Evolutionary conservation across 2,329 filamentous ascomycete genomes (phyloP).

Genomic region (Ascochyta rabiei): DNA sequence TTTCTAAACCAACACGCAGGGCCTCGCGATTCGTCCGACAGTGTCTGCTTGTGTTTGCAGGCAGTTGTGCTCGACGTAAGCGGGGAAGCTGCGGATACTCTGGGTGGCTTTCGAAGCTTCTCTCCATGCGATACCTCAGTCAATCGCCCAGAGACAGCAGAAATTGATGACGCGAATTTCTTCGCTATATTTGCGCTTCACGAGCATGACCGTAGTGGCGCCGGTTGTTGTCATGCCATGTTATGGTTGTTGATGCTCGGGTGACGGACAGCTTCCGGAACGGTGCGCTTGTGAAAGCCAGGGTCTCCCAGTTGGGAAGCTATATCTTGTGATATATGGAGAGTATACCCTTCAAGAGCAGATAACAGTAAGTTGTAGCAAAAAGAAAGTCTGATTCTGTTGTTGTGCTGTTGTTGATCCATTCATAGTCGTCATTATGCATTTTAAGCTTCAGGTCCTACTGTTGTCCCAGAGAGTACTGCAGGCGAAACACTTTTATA

Average conservation of each 20-base stretch:
- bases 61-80: slow-evolving; percentile 16
- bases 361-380: background rate
- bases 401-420: background rate
- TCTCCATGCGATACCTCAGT: slow-evolving; percentile 16
- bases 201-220: slow-evolving; percentile 20
- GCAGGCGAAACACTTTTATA: slow-evolving; percentile 21
- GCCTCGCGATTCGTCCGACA: slow-evolving; percentile 10
- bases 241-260: slow-evolving; percentile 30
- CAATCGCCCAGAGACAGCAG: slow-evolving; percentile 21
- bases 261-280: slow-evolving; percentile 17
- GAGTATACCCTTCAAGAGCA: background rate
- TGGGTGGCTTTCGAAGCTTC: slow-evolving; percentile 6
- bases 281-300: slow-evolving; percentile 19
- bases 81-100: slow-evolving; percentile 27
- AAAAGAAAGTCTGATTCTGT: background rate
- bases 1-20: background rate
- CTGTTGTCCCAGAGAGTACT: background rate
- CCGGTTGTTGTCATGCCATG: slow-evolving; percentile 27
- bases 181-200: slow-evolving; percentile 19
- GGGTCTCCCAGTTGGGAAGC: slow-evolving; percentile 16
- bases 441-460: slow-evolving; percentile 1
- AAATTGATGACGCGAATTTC: slow-evolving; percentile 17
- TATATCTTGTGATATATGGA: background rate
- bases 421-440: slow-evolving; percentile 8
- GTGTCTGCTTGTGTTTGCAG: background rate